phyloP scores from a whole-genome alignment of 768 basidiomycete species.

The Agrocybe pediades region DNA sequence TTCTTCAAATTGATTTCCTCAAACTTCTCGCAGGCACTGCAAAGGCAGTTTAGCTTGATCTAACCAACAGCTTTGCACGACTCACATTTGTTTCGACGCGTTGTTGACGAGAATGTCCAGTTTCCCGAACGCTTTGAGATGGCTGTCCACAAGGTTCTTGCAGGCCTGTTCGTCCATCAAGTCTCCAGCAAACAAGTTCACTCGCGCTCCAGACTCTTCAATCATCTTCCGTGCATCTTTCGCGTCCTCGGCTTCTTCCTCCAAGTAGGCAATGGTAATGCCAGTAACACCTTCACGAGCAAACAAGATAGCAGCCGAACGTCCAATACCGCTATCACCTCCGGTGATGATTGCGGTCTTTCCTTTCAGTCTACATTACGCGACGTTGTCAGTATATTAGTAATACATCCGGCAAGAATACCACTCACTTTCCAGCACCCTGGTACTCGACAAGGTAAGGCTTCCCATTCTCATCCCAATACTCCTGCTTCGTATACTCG shows the following conservation, averaged over 20 bases:
- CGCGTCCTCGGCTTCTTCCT: conserved; percentile 57
- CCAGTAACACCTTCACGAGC: conserved; percentile 52
- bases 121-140: conserved; percentile 44
- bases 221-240: conserved; percentile 49
- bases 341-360: conserved; percentile 39
- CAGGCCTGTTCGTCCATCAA: conserved; percentile 43
- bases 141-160: conserved; percentile 47
- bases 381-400: too few species aligned
- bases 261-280: conserved; percentile 55
- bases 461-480: conserved; percentile 55
- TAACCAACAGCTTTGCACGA: conserved; percentile 1
- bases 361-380: conserved; percentile 26
- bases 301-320: conserved; percentile 49
- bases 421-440: conserved; percentile 49
- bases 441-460: conserved; percentile 53
- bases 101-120: conserved; percentile 65
- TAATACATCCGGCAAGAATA: too few species aligned
- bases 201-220: conserved; percentile 38
- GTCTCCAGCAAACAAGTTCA: conserved; percentile 39
- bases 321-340: conserved; percentile 53
- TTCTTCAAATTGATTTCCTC: conserved; percentile 52
- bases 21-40: conserved; percentile 43
- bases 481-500: conserved; percentile 42
- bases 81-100: conserved; percentile 48
- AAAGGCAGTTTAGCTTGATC: not conserved